A percentile compares a stretch with the other conserved stretches of the same genome.
phyloP scores from a whole-genome alignment of 257 asterid genomes.

The Capsicum chinense region DNA sequence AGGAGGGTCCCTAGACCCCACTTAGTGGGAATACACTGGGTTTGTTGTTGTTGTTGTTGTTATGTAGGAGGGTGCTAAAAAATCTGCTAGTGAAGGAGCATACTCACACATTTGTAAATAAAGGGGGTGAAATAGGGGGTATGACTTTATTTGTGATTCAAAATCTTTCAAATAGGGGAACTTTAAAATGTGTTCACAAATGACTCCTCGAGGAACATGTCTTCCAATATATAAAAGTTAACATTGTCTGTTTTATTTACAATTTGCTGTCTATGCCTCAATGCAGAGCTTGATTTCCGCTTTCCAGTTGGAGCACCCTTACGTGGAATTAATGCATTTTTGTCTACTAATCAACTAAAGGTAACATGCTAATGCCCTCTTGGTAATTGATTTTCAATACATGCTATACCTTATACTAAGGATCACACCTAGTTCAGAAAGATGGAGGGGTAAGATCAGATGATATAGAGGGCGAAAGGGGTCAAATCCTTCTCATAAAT shows the following conservation, averaged over 20 bases:
- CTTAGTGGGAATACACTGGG: too few species aligned
- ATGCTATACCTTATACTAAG: background rate
- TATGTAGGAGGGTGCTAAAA: conserved; percentile 62
- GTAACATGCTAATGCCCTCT: conserved; percentile 41
- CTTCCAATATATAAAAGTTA: conserved; percentile 22
- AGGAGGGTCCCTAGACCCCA: background rate
- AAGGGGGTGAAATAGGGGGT: conserved; percentile 97
- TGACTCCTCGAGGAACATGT: conserved; percentile 29
- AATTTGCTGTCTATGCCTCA: conserved; percentile 37
- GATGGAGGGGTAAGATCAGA: background rate
- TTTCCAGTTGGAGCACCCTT: conserved; percentile 93
- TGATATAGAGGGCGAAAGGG: background rate
- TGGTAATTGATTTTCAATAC: conserved; percentile 17
- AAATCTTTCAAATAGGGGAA: conserved; percentile 18
- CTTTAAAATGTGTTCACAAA: conserved; percentile 29
- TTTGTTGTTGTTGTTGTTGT: too few species aligned
- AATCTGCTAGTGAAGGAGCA: conserved; percentile 95
- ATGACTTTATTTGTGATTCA: conserved; percentile 39
- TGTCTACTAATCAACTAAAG: conserved; percentile 95
- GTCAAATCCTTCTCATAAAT: background rate
- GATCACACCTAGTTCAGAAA: background rate
- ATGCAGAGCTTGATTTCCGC: conserved; percentile 98
- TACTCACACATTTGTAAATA: conserved; percentile 94
- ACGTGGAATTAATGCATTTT: conserved; percentile 87
- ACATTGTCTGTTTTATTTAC: conserved; percentile 31